These are phyloP conservation scores for Pseudogymnoascus verrucosus DNA, from an alignment of 2,329 filamentous ascomycete genomes.

Conservation along the genomic window DNA sequence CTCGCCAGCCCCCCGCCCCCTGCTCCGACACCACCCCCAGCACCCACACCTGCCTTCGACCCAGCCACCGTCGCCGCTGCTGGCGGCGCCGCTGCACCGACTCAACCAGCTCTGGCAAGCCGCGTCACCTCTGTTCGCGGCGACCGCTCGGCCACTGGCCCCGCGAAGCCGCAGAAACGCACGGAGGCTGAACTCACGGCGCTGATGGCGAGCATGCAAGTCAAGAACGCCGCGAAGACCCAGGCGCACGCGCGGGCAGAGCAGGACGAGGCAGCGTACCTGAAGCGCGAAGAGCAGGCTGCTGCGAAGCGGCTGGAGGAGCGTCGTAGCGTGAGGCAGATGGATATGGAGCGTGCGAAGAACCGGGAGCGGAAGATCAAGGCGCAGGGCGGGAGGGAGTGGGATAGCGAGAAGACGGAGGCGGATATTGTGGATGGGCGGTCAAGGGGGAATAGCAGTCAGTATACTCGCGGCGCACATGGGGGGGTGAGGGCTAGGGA, in stretches of 20 bases:
- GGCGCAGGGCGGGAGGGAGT: constrained; percentile 27
- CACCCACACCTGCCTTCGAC: constrained; percentile 11
- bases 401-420: constrained; percentile 28
- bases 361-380: constrained; percentile 28
- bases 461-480: not conserved
- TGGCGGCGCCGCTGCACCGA: constrained; percentile 15
- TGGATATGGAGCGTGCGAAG: constrained; percentile 29
- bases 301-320: constrained; percentile 41
- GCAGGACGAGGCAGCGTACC: constrained; percentile 57
- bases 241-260: constrained; percentile 58
- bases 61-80: not conserved
- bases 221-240: constrained; percentile 51
- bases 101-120: constrained; percentile 10
- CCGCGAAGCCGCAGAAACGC: constrained; percentile 48
- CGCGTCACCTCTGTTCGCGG: constrained; percentile 40
- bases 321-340: constrained; percentile 13
- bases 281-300: constrained; percentile 53
- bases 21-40: constrained; percentile 8
- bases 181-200: constrained; percentile 56
- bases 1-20: not conserved
- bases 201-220: constrained; percentile 52
- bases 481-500: not conserved
- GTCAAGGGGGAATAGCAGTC: constrained; percentile 11
- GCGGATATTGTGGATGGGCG: constrained; percentile 25
- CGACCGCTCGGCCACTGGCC: constrained; percentile 46